Base-by-base conservation (phyloP, 345 rosid species). In the Balakata baccata region DNA sequence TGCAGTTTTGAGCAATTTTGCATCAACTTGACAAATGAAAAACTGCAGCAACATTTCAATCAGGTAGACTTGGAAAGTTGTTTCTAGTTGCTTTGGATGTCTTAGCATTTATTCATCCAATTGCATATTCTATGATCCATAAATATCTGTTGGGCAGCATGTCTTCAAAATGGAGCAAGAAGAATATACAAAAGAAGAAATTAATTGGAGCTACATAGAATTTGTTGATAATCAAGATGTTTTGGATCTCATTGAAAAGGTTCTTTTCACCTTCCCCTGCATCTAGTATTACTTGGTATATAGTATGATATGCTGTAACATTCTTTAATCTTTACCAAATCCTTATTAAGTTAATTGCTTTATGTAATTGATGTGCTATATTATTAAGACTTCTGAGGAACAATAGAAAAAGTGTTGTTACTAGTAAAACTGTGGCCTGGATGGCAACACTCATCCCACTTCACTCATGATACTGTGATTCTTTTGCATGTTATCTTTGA, bases 81-180 rank as follows among this genome's bases (percentile, higher is more conserved):
- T 68, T 64, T 20, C 11, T 62, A 29, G 53, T 76, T 68, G 23
- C 47, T 60, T 71, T 68, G 73, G 7, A 59, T 47, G 69, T 23
- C 56, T 50, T 67, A 74, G 64, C 54, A 43, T 73, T 62, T 85
- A 58, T 78, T 76, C 57, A 18, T 53, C 72, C 7, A 63, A 6
- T 75, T 74, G 45, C 43, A 17, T 81, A 38, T 39, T 78, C 65
- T 62, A 38, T 82, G 70, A 78, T 64, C 69, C 72, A 56, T 54
- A 66, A 38, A 71, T 64, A 60, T 80, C 58, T 80, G 18, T 29
- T 77, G 63, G 43, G 69, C 97, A 95, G 99, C 99, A 95, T 71
- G 99, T 95, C 72, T 95, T 95, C 84, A 95, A 95, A 86, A 93
- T 95, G 99, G 99, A 94, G 86, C 99, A 95, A 91, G 99, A 94